Base-by-base conservation (phyloP, 2,329 filamentous ascomycete species). In the Aspergillus pseudoviridinutans region DNA sequence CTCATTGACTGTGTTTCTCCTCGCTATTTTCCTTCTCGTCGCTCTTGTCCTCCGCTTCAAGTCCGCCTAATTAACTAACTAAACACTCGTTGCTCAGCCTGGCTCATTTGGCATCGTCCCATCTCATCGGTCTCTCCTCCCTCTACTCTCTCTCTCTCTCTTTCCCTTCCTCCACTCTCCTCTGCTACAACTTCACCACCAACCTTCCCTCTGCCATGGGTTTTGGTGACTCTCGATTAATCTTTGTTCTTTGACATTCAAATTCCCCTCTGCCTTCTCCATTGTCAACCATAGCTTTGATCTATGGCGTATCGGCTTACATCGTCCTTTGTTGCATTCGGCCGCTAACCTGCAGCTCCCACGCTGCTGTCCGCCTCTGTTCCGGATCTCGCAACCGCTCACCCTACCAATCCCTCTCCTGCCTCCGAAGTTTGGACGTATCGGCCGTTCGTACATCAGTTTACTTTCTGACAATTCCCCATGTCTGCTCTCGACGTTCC, bases 401-500 rank as follows among this genome's bases (percentile, higher is more conserved):
- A 55, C 49, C 53, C 52, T 57, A 56, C 50, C 56, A 63, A 64
- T 64, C 55, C 52, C 54, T 50, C 50, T 41, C 49, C 52, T 53
- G 51, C 54, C 49, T 53, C 49, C 55, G 55, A 58, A 20, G 38
- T 35, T 53, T 53, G 32, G 49, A 32, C 57, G 44, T 25, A 38
- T 35, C 32, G 32, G 22, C 49, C 53, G 49, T 58, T 51, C 54
- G 56, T 49, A 53, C 52, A 50, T 54, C 49, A 28, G 46, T 29
- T 35, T 54, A 32, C 51, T 35, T 57, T 42, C 50, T 46, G 50
- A 44, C 50, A 49, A 53, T 29, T 61, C 61, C 62, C 47, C 63
- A 78, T 77, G 74, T 61, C 66, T 54, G 58, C 67, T 56, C 63
- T 78, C 42, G 58, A 68, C 42, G 64, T 79, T 46, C 76, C 76